Base-by-base conservation (phyloP, 495 filamentous ascomycete genomes). In the Aspergillus incahuasiensis region DNA sequence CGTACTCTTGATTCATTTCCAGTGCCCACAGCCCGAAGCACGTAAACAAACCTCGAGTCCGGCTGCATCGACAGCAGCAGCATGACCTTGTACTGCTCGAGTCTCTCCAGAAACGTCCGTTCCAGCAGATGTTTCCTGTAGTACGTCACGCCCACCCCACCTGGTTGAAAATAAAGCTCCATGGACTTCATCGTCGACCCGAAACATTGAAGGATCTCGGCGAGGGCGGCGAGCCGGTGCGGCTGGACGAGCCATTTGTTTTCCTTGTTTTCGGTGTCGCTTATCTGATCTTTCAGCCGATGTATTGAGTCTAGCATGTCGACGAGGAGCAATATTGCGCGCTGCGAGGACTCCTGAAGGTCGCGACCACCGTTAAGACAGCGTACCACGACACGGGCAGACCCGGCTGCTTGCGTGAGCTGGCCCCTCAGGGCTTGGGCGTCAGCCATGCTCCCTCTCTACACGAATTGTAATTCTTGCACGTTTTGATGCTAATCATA, bases 141-240 rank as follows among this genome's bases (percentile, higher is more conserved):
- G 21, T 57, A 63, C 16, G 46, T 38, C 34, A 61, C 56, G 13
- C 63, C 65, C 22, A 70, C 61, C 5, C 70, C 70, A 5, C 68
- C 70, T 0, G 70, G 70, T 28, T 73, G 70, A 22, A 73, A 65
- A 24, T 71, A 68, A 0, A 64, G 12, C 34, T 73, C 70, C 9
- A 73, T 59, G 0, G 64, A 54, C 39, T 62, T 57, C 24, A 68
- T 60, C 0, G 56, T 70, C 13, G 44, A 58, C 5, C 52, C 65
- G 34, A 69, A 68, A 24, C 30, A 61, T 0, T 5, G 16, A 2
- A 69, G 55, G 5, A 68, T 4, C 43, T 73, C 70, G 15, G 45
- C 54, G 11, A 73, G 46, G 0, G 11, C 52, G 0, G 34, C 41
- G 0, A 72, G 55, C 18, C 69, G 64, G 0, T 44, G 30, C 3